phyloP scores from a whole-genome alignment of 1,284 basidiomycete species.

The Meira miltonrushii region DNA sequence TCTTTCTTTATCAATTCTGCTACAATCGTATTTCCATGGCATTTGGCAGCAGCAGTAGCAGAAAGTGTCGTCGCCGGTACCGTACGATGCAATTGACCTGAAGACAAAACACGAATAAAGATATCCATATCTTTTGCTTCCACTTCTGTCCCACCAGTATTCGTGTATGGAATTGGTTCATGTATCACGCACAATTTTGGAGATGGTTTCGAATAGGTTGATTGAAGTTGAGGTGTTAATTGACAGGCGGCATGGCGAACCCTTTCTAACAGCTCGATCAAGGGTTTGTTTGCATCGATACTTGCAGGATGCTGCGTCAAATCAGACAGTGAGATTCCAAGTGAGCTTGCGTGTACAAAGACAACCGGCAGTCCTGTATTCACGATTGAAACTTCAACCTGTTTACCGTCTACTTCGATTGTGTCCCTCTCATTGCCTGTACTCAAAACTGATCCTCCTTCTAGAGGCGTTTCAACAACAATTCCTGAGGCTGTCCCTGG shows the following conservation, averaged over 20 bases:
- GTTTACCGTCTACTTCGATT: conserved; percentile 18
- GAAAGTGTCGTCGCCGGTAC: conserved; percentile 29
- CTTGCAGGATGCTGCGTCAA: conserved; percentile 21
- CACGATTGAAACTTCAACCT: conserved; percentile 31
- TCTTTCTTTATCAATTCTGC: conserved; percentile 7
- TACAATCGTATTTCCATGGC: conserved; percentile 6
- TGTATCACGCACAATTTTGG: conserved; percentile 50
- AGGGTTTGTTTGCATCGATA: conserved; percentile 27
- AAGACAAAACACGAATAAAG: conserved; percentile 33
- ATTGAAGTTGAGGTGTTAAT: conserved; percentile 19
- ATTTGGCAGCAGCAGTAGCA: conserved; percentile 26
- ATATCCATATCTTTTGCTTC: conserved; percentile 25
- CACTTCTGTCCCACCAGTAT: conserved; percentile 26
- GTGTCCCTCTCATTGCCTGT: conserved; percentile 29
- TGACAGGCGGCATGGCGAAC: conserved; percentile 26
- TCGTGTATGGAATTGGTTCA: conserved; percentile 28
- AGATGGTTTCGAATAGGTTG: conserved; percentile 29
- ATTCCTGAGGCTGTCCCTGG: conserved; percentile 41
- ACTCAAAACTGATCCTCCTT: conserved; percentile 16
- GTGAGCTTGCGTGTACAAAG: conserved; percentile 30
- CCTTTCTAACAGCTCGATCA: conserved; percentile 29
- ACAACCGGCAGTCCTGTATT: conserved; percentile 46
- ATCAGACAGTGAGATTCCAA: conserved; percentile 13
- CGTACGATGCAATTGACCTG: conserved; percentile 38
- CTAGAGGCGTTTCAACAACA: conserved; percentile 39